phyloP scores from a whole-genome alignment of 768 basidiomycete species.

The Panaeolus papilionaceus region DNA sequence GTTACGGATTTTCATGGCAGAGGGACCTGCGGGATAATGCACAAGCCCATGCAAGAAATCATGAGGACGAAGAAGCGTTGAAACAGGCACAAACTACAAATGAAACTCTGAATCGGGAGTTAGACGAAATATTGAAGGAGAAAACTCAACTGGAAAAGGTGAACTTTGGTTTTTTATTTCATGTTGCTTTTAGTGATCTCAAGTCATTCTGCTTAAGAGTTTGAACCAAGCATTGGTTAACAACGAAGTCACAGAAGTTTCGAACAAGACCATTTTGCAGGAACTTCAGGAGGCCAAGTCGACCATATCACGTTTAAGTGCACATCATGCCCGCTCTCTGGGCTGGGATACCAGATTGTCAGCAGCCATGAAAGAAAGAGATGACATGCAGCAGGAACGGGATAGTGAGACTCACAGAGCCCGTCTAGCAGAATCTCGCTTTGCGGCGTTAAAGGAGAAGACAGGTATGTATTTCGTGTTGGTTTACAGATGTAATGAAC shows the following conservation, averaged over 20 bases:
- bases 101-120: constrained; percentile 29
- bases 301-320: constrained; percentile 69
- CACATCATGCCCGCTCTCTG: constrained; percentile 71
- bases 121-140: constrained; percentile 56
- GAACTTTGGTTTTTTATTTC: constrained; percentile 13
- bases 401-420: constrained; percentile 74
- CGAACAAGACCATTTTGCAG: constrained; percentile 73
- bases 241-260: constrained; percentile 81
- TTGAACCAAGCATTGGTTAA: constrained; percentile 81
- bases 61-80: constrained; percentile 8
- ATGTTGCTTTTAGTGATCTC: neutral
- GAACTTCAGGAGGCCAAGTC: constrained; percentile 79
- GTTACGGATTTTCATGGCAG: constrained; percentile 19
- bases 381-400: constrained; percentile 85
- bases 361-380: constrained; percentile 72
- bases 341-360: constrained; percentile 75
- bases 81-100: constrained; percentile 23
- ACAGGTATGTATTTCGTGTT: constrained; percentile 50
- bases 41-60: constrained; percentile 23
- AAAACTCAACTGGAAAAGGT: constrained; percentile 70
- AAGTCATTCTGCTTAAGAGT: constrained; percentile 48
- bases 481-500: neutral
- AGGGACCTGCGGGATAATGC: constrained; percentile 26
- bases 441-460: constrained; percentile 69
- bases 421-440: constrained; percentile 68